These are phyloP conservation scores for Phytophthora cajani DNA, from an alignment of 352 stramenopile species.

Conservation along the genomic window DNA sequence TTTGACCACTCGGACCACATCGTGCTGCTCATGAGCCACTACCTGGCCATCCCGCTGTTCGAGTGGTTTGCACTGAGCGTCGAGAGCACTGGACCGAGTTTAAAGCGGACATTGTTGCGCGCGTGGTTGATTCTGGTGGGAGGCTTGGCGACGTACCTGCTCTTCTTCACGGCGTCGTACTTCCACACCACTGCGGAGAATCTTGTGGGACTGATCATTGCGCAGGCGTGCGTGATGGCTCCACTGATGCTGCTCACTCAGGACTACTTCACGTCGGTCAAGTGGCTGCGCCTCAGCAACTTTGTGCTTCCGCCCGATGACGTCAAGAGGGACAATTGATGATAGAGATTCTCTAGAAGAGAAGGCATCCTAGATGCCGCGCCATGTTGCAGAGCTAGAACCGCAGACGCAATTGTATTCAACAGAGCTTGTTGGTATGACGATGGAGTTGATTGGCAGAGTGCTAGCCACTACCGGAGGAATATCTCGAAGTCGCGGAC, in stretches of 20 bases:
- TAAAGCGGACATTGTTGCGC: slow-evolving; percentile 64
- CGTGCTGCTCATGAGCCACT: slow-evolving; percentile 77
- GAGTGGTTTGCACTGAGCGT: slow-evolving; percentile 77
- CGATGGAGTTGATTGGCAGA: too few relatives aligned
- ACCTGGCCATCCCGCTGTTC: slow-evolving; percentile 72
- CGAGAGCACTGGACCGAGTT: slow-evolving; percentile 42
- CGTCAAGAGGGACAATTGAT: slow-evolving; percentile 35
- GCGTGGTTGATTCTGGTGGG: slow-evolving; percentile 53
- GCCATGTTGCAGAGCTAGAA: slow-evolving; percentile 14
- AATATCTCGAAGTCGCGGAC: too few relatives aligned
- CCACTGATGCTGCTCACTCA: slow-evolving; percentile 71
- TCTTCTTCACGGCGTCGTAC: slow-evolving; percentile 73
- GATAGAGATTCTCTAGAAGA: slow-evolving; percentile 3
- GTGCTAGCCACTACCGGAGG: too few relatives aligned
- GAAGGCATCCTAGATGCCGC: background rate
- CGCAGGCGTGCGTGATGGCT: slow-evolving; percentile 62
- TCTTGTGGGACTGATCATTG: slow-evolving; percentile 62
- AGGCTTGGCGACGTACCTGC: slow-evolving; percentile 51
- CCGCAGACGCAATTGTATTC: slow-evolving; percentile 19
- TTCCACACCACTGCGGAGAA: slow-evolving; percentile 81
- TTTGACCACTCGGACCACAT: slow-evolving; percentile 88
- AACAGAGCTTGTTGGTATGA: slow-evolving; percentile 12
- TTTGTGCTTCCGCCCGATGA: slow-evolving; percentile 62
- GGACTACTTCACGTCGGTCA: slow-evolving; percentile 55
- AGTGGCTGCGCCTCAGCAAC: slow-evolving; percentile 62